Evolutionary conservation across 1,284 basidiomycete genomes (phyloP).

Genomic region (Papiliotrema flavescens): DNA sequence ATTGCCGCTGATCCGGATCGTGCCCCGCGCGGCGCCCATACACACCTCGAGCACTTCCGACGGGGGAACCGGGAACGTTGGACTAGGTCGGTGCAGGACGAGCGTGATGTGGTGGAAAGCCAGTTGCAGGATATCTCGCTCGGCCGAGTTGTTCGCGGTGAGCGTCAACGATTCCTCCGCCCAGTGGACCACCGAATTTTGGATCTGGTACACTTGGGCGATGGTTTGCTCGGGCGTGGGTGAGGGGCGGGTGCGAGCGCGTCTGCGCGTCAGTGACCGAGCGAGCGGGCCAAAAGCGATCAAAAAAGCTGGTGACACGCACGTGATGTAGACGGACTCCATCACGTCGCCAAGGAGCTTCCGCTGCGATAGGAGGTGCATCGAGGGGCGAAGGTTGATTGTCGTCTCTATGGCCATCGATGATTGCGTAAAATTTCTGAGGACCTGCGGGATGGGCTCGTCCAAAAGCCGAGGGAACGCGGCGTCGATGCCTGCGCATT

Average conservation of each 20-base stretch:
- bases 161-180: background rate
- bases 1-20: background rate
- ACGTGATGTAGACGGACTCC: conserved; percentile 6
- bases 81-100: conserved; percentile 5
- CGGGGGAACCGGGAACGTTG: conserved; percentile 4
- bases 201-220: conserved; percentile 3
- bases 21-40: conserved; percentile 4
- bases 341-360: conserved; percentile 5
- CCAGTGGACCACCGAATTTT: conserved; percentile 2
- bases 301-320: background rate
- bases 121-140: conserved; percentile 3
- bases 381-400: background rate
- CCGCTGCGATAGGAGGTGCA: conserved; percentile 5
- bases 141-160: background rate
- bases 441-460: background rate
- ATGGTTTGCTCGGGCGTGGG: conserved; percentile 1
- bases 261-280: too few relatives aligned
- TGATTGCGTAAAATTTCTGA: background rate
- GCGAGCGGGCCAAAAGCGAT: background rate
- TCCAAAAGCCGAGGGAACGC: background rate
- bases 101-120: conserved; percentile 8
- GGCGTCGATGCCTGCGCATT: conserved; percentile 1
- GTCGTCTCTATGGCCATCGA: background rate
- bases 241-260: conserved; percentile 1
- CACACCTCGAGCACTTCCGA: conserved; percentile 6